Evolutionary conservation across 768 basidiomycete species (phyloP).

Genomic region (Calocybe cyanea): DNA sequence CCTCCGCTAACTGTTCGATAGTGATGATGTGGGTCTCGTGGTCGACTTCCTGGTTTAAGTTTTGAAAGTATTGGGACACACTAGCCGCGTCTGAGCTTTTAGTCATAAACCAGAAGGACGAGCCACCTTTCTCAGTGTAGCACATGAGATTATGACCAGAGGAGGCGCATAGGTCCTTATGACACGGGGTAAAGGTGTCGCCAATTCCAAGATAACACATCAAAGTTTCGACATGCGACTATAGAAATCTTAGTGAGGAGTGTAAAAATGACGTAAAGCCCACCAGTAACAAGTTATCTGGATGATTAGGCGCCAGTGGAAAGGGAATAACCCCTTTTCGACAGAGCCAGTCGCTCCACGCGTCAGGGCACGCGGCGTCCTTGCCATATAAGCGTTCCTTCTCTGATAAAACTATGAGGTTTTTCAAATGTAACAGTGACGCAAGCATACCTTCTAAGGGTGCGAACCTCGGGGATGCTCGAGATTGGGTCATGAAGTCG

Average conservation of each 20-base stretch:
- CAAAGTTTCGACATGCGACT: constrained; percentile 69
- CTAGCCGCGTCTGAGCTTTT: constrained; percentile 48
- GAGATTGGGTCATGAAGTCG: constrained; percentile 50
- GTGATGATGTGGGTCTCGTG: constrained; percentile 68
- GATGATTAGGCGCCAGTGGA: constrained; percentile 45
- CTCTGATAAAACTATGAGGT: constrained; percentile 33
- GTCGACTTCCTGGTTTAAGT: constrained; percentile 58
- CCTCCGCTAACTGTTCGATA: constrained; percentile 56
- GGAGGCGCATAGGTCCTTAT: constrained; percentile 82
- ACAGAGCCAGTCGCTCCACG: constrained; percentile 64
- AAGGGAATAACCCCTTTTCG: constrained; percentile 45
- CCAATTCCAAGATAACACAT: constrained; percentile 85
- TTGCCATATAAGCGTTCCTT: constrained; percentile 70
- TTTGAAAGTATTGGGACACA: constrained; percentile 58
- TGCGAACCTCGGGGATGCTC: constrained; percentile 29
- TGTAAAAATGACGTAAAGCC: not conserved
- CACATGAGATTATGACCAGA: constrained; percentile 88
- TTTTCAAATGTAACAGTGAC: not conserved
- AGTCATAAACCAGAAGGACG: constrained; percentile 89
- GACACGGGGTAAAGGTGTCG: constrained; percentile 80
- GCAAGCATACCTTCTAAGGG: constrained; percentile 33
- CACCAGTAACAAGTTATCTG: constrained; percentile 54
- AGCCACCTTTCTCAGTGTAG: constrained; percentile 67
- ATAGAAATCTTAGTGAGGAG: constrained; percentile 1
- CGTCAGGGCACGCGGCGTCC: constrained; percentile 63